A percentile compares a stretch with the other conserved stretches of the same genome.
Evolutionary conservation across 2,329 filamentous ascomycete genomes (phyloP).

Genomic region (Fusarium austroafricanum): DNA sequence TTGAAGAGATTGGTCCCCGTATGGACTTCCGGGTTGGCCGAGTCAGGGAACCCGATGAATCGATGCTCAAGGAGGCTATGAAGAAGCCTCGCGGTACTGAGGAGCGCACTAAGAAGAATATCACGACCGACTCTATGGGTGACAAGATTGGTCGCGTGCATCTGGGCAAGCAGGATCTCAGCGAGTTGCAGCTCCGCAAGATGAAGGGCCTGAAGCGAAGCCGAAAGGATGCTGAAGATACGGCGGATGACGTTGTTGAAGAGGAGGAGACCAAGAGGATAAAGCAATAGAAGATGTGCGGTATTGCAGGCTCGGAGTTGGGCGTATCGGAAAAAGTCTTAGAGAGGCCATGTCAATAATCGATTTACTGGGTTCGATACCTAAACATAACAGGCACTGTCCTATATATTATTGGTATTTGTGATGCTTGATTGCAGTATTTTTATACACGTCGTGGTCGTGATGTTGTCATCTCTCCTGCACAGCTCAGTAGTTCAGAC

Average conservation of each 20-base stretch:
- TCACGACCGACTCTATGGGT: conserved; percentile 88
- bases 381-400: conserved; percentile 11
- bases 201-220: conserved; percentile 98
- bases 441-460: neutral
- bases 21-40: conserved; percentile 92
- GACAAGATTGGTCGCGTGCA: conserved; percentile 97
- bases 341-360: conserved; percentile 45
- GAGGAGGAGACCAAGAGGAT: conserved; percentile 54
- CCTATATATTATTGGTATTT: neutral
- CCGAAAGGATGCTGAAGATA: conserved; percentile 67
- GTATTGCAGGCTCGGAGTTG: conserved; percentile 47
- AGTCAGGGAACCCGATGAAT: conserved; percentile 79
- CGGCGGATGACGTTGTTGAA: conserved; percentile 59
- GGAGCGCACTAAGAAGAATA: conserved; percentile 94
- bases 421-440: neutral
- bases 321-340: conserved; percentile 49
- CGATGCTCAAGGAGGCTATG: conserved; percentile 88
- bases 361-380: conserved; percentile 39
- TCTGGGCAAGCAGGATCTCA: conserved; percentile 88
- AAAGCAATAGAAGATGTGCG: conserved; percentile 47
- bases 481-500: neutral
- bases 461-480: neutral
- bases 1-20: conserved; percentile 94
- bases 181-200: conserved; percentile 91
- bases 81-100: conserved; percentile 81